Evolutionary conservation across 768 basidiomycete genomes (phyloP).

Genomic region (Amanita subjunquillea): DNA sequence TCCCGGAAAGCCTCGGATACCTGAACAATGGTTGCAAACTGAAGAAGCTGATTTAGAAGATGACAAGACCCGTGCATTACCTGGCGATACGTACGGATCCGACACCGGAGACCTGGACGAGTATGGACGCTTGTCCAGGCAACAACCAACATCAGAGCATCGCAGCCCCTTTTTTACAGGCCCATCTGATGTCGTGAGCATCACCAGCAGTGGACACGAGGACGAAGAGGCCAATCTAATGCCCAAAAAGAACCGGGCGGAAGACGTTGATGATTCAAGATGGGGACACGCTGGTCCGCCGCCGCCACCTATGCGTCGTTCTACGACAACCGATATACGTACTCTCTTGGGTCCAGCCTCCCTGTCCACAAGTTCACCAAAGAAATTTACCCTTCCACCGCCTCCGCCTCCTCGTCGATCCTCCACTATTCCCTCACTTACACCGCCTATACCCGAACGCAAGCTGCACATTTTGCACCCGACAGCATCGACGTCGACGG

Average conservation of each 20-base stretch:
- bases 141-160: conserved; percentile 28
- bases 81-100: neutral
- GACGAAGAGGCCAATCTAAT: conserved; percentile 21
- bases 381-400: conserved; percentile 31
- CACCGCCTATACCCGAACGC: conserved; percentile 40
- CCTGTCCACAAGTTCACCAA: neutral
- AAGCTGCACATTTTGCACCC: conserved; percentile 11
- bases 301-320: neutral
- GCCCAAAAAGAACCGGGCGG: conserved; percentile 6
- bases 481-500: neutral
- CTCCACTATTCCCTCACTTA: conserved; percentile 19
- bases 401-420: conserved; percentile 55
- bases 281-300: neutral
- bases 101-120: conserved; percentile 18
- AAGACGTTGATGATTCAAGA: conserved; percentile 3
- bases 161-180: conserved; percentile 35
- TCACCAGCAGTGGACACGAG: conserved; percentile 35
- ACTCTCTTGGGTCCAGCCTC: neutral
- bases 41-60: conserved; percentile 6
- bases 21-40: conserved; percentile 4
- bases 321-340: neutral
- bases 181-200: conserved; percentile 28
- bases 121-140: conserved; percentile 37
- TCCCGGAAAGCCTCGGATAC: conserved; percentile 19
- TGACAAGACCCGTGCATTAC: conserved; percentile 8